Evolutionary conservation across 2,329 filamentous ascomycete species (phyloP).

Genomic region (Hirsutella thompsonii): DNA sequence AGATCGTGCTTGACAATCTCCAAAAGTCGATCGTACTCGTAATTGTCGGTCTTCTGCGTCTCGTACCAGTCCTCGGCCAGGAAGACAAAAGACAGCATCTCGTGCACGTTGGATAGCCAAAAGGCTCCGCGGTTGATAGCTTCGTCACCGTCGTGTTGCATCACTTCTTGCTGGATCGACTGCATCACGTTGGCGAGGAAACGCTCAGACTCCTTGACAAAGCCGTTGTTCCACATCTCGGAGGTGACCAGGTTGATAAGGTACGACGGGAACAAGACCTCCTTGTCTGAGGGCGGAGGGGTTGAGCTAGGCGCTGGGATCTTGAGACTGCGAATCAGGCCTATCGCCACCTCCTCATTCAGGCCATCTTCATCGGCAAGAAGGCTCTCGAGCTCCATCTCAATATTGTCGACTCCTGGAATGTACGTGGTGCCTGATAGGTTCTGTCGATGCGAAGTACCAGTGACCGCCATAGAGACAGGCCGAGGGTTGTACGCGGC

Average conservation of each 20-base stretch:
- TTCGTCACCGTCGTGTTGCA: constrained; percentile 96
- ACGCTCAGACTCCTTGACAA: constrained; percentile 97
- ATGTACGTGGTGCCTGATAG: constrained; percentile 65
- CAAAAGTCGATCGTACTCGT: constrained; percentile 91
- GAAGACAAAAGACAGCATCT: constrained; percentile 99
- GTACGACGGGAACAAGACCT: constrained; percentile 96
- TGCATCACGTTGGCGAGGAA: constrained; percentile 99
- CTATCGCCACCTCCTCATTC: constrained; percentile 94
- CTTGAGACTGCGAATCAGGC: constrained; percentile 90
- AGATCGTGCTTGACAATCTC: constrained; percentile 99
- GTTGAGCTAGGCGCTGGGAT: constrained; percentile 81
- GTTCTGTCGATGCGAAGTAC: constrained; percentile 54
- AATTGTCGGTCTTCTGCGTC: constrained; percentile 97
- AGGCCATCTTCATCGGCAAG: constrained; percentile 90
- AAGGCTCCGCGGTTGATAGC: constrained; percentile 95
- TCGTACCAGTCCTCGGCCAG: constrained; percentile 99
- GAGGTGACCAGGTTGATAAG: constrained; percentile 98
- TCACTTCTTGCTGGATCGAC: constrained; percentile 97
- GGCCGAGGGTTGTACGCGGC: constrained; percentile 87
- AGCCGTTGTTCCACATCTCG: constrained; percentile 99
- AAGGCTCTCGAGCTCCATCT: constrained; percentile 86
- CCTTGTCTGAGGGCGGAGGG: constrained; percentile 90
- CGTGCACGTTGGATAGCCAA: constrained; percentile 98
- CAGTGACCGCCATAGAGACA: constrained; percentile 83
- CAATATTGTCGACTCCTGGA: constrained; percentile 76